A percentile compares a stretch with the other conserved stretches of the same genome.
These are phyloP conservation scores for Penstemon davidsonii DNA, from an alignment of 257 asterid genomes.

Conservation along the genomic window DNA sequence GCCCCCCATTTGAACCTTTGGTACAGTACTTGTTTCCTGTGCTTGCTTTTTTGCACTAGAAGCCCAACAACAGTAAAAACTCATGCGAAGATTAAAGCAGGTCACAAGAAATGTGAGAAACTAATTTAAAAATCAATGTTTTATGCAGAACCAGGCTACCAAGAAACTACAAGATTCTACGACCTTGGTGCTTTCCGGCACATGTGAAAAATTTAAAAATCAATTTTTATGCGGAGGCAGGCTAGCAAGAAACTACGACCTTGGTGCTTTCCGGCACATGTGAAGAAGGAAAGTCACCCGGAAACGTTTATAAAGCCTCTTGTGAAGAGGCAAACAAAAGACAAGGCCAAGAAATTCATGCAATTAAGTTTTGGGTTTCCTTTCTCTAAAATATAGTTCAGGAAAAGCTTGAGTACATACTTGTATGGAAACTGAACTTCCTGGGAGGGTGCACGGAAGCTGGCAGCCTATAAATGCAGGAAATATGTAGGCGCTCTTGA, in stretches of 20 bases:
- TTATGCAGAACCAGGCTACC: background rate
- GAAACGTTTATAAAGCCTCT: background rate
- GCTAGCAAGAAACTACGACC: too few relatives aligned
- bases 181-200: too few relatives aligned
- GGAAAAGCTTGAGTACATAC: conserved; percentile 40
- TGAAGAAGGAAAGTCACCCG: background rate
- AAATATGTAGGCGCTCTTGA: conserved; percentile 24
- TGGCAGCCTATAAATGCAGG: conserved; percentile 49
- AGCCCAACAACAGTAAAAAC: background rate
- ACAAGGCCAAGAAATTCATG: too few relatives aligned
- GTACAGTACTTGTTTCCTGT: conserved; percentile 36
- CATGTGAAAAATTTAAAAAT: too few relatives aligned
- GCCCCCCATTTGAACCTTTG: conserved; percentile 51
- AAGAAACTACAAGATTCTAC: background rate
- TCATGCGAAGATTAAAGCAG: conserved; percentile 11
- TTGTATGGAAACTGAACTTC: conserved; percentile 42
- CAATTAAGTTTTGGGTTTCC: too few relatives aligned
- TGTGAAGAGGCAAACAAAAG: too few relatives aligned
- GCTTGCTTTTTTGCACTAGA: conserved; percentile 37
- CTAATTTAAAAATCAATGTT: background rate
- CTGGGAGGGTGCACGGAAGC: conserved; percentile 34
- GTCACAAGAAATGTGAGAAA: background rate
- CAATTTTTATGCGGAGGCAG: too few relatives aligned
- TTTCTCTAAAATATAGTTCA: conserved; percentile 15
- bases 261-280: too few relatives aligned